These are phyloP conservation scores for Heimioporus sp. DNA, from an alignment of 768 basidiomycete species.

Conservation along the genomic window DNA sequence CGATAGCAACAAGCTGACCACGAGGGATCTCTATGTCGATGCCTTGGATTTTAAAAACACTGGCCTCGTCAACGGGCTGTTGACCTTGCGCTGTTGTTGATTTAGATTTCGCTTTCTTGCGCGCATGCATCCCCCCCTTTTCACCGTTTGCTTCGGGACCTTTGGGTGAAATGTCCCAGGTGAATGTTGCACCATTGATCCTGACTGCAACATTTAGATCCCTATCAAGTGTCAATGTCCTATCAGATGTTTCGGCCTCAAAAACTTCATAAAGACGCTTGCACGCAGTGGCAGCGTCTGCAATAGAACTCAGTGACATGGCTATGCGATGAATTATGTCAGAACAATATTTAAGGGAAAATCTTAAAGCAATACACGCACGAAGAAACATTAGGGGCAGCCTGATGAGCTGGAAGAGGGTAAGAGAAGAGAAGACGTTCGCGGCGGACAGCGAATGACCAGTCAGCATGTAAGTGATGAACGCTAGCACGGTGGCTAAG, in stretches of 20 bases:
- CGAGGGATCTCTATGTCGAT: slow-evolving; percentile 68
- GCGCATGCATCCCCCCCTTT: slow-evolving; percentile 13
- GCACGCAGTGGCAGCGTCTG: slow-evolving; percentile 83
- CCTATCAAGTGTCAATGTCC: slow-evolving; percentile 53
- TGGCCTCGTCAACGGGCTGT: slow-evolving; percentile 34
- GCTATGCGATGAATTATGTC: slow-evolving; percentile 38
- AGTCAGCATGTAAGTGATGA: slow-evolving; percentile 72
- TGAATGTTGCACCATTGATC: slow-evolving; percentile 70
- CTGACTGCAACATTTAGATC: slow-evolving; percentile 61
- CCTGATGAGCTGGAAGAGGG: slow-evolving; percentile 80
- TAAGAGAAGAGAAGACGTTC: slow-evolving; percentile 79
- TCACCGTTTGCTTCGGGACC: slow-evolving; percentile 18
- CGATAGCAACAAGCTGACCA: slow-evolving; percentile 80
- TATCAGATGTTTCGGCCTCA: slow-evolving; percentile 72
- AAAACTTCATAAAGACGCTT: slow-evolving; percentile 77
- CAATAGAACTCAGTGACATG: slow-evolving; percentile 69
- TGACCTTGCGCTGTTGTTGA: too few species aligned
- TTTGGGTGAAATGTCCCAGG: slow-evolving; percentile 74
- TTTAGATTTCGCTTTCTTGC: too few species aligned
- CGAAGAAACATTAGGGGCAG: slow-evolving; percentile 76
- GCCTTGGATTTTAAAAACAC: slow-evolving; percentile 62
- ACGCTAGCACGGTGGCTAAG: slow-evolving; percentile 74
- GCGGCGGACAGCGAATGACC: slow-evolving; percentile 70
- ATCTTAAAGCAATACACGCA: slow-evolving; percentile 17
- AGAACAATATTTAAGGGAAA: slow-evolving; percentile 2